A percentile compares a stretch with the other conserved stretches of the same genome.
Evolutionary conservation across 441 rosid species (phyloP).

Genomic region (Euphorbia schlechtendalii): DNA sequence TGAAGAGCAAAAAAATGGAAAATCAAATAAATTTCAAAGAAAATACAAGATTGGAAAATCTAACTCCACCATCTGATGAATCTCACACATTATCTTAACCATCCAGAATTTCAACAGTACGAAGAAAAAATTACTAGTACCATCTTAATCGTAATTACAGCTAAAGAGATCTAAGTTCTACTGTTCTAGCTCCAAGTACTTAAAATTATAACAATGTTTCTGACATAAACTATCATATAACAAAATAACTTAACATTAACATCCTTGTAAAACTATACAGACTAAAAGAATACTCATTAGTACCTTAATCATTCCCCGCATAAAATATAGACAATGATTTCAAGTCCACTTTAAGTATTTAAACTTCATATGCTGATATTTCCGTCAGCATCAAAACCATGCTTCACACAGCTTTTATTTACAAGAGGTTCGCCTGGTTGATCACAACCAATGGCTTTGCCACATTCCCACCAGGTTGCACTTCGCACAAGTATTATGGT

Average conservation of each 20-base stretch:
- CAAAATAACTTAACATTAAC: background rate
- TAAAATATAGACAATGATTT: background rate
- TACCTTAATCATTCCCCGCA: background rate
- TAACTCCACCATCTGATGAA: too few relatives aligned
- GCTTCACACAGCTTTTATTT: too few relatives aligned
- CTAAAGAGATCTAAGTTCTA: background rate
- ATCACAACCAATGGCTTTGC: too few relatives aligned
- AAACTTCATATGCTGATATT: too few relatives aligned
- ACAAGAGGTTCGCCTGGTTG: too few relatives aligned
- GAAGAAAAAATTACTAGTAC: background rate
- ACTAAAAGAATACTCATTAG: background rate
- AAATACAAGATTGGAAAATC: too few relatives aligned
- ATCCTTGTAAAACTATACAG: background rate
- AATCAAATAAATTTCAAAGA: too few relatives aligned
- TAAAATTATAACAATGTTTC: background rate
- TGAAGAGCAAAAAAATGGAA: too few relatives aligned
- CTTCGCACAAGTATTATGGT: constrained; percentile 1
- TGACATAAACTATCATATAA: background rate
- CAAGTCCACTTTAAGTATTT: background rate
- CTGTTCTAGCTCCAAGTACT: background rate
- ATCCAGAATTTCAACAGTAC: background rate
- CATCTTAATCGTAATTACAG: too few relatives aligned
- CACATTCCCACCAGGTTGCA: too few relatives aligned
- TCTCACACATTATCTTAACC: background rate
- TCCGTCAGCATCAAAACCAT: too few relatives aligned